Conservation (phyloP, 2,329 filamentous ascomycete species). For the Aspergillus sp. region DNA sequence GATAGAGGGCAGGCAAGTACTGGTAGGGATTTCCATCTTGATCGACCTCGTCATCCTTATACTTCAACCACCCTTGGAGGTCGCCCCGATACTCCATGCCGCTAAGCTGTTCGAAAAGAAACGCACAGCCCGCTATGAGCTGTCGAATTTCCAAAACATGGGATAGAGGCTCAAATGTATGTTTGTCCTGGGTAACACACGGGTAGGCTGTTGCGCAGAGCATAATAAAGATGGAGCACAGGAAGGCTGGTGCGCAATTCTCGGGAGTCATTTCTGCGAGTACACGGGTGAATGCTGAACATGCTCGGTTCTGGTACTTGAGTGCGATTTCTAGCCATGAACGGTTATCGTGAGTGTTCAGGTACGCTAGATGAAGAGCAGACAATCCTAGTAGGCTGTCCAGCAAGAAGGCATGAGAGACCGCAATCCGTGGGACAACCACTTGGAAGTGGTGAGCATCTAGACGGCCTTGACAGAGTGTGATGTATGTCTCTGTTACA, state of each 20-base stretch:
- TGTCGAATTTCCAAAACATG: conserved; percentile 33
- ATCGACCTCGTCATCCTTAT: conserved; percentile 19
- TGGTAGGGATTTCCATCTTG: conserved; percentile 13
- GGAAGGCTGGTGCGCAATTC: conserved; percentile 47
- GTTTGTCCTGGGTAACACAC: conserved; percentile 29
- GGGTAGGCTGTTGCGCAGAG: conserved; percentile 38
- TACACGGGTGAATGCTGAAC: conserved; percentile 37
- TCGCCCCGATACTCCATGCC: conserved; percentile 26
- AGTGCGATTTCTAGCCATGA: conserved; percentile 39
- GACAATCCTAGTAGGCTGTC: conserved; percentile 48
- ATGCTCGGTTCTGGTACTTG: conserved; percentile 40
- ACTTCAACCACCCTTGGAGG: conserved; percentile 30
- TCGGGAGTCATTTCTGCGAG: conserved; percentile 41
- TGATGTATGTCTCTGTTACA: conserved; percentile 38
- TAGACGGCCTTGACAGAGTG: conserved; percentile 33
- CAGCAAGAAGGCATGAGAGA: conserved; percentile 48
- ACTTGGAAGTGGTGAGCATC: conserved; percentile 38
- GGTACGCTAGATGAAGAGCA: conserved; percentile 46
- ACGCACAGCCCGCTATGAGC: conserved; percentile 33
- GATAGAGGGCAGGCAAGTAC: neutral
- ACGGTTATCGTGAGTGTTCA: conserved; percentile 36
- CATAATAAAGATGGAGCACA: conserved; percentile 44
- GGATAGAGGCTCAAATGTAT: conserved; percentile 28
- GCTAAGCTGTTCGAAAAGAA: conserved; percentile 31
- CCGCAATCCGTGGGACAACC: conserved; percentile 40